These are phyloP conservation scores for Marsdenia floribunda DNA, from an alignment of 257 asterid species.

Conservation along the genomic window DNA sequence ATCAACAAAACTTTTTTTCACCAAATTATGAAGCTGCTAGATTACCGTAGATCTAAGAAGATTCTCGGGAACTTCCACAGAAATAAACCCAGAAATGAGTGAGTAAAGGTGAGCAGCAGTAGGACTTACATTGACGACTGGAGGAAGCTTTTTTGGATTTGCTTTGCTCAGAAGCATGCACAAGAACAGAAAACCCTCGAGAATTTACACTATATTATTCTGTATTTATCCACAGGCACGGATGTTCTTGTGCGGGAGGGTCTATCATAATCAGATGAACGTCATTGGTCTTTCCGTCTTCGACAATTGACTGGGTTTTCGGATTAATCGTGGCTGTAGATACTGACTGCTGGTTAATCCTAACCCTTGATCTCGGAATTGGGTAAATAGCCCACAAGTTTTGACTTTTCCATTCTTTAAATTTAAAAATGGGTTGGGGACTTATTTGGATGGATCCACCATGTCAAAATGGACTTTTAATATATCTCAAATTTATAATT, in stretches of 20 bases:
- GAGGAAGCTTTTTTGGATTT: neutral
- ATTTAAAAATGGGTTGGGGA: neutral
- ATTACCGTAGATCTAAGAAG: conserved; percentile 2
- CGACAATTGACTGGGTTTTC: neutral
- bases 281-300: neutral
- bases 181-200: conserved; percentile 1
- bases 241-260: neutral
- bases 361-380: neutral
- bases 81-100: neutral
- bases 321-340: neutral
- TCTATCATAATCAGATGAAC: neutral
- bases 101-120: neutral
- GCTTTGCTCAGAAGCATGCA: conserved; percentile 6
- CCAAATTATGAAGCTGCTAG: neutral
- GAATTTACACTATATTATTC: neutral
- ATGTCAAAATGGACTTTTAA: no score
- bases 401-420: neutral
- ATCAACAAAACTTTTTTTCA: neutral
- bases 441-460: neutral
- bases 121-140: conserved; percentile 1
- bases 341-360: neutral
- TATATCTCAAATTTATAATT: no score
- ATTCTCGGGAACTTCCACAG: neutral
- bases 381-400: neutral
- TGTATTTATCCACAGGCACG: neutral